A percentile compares a stretch with the other conserved stretches of the same genome.
Evolutionary conservation across 2,329 filamentous ascomycete species (phyloP).

Genomic region (Verticillium nubilum): DNA sequence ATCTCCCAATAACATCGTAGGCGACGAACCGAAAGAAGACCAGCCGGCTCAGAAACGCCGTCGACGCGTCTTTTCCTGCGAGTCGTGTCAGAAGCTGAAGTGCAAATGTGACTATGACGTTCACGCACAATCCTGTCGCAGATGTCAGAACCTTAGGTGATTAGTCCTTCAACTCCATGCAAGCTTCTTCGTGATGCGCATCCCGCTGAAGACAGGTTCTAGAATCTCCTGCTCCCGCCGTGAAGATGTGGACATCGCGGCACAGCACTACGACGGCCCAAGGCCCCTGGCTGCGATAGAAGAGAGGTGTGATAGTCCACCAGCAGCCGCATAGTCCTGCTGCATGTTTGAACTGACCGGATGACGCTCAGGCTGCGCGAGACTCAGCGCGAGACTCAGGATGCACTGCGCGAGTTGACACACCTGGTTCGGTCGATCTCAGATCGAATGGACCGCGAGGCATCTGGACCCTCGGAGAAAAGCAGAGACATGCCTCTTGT

Average conservation of each 20-base stretch:
- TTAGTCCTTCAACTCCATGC: neutral
- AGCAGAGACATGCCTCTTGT: neutral
- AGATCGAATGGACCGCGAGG: neutral
- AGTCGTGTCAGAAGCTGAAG: constrained; percentile 11
- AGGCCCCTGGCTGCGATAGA: neutral
- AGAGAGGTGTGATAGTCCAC: neutral
- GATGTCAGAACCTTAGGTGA: constrained; percentile 10
- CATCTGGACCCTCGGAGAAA: neutral
- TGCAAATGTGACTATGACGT: constrained; percentile 10
- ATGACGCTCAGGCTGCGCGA: neutral
- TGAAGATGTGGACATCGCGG: neutral
- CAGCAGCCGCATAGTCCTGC: neutral
- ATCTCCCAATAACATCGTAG: no score
- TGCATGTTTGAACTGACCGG: neutral
- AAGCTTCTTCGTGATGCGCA: neutral
- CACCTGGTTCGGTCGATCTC: neutral
- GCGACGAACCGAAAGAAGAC: neutral
- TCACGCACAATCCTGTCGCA: constrained; percentile 9
- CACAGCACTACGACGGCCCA: neutral
- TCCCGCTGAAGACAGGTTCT: no score
- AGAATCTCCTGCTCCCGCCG: neutral
- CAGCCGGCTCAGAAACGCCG: constrained; percentile 3
- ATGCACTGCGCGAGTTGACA: neutral
- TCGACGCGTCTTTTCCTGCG: constrained; percentile 10
- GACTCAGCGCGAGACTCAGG: neutral